A percentile compares a stretch with the other conserved stretches of the same genome.
Evolutionary conservation across 495 filamentous ascomycete genomes (phyloP).

Genomic region (Pyrenopolyporus hunteri): DNA sequence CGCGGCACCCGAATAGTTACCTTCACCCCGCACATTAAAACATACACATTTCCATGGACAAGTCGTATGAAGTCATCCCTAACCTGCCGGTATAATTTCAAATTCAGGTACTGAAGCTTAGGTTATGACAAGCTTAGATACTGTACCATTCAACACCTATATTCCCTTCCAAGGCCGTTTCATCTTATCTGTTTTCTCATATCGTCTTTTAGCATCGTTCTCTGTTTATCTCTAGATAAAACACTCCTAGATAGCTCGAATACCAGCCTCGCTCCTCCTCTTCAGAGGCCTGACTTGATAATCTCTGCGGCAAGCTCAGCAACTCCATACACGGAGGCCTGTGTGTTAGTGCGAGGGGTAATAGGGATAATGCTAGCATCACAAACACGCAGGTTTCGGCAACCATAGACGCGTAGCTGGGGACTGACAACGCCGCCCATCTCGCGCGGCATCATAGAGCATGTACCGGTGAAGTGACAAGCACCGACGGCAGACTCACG

Average conservation of each 20-base stretch:
- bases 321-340: conserved; percentile 52
- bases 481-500: conserved; percentile 31
- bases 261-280: neutral
- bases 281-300: conserved; percentile 28
- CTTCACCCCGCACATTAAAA: too few species aligned
- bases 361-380: conserved; percentile 58
- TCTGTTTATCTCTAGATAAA: neutral
- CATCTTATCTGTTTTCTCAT: too few species aligned
- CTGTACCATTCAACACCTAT: too few species aligned
- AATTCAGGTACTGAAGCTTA: too few species aligned
- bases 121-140: too few species aligned
- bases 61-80: too few species aligned
- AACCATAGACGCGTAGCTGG: conserved; percentile 51
- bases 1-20: too few species aligned
- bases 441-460: conserved; percentile 38
- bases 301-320: conserved; percentile 55
- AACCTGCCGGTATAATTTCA: too few species aligned
- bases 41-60: too few species aligned
- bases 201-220: conserved; percentile 19
- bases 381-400: conserved; percentile 49
- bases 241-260: neutral
- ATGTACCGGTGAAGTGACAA: conserved; percentile 37
- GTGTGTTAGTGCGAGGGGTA: conserved; percentile 43
- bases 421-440: conserved; percentile 45
- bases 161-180: too few species aligned